Evolutionary conservation across 495 filamentous ascomycete species (phyloP).

Genomic region (Aeminium ludgeri): DNA sequence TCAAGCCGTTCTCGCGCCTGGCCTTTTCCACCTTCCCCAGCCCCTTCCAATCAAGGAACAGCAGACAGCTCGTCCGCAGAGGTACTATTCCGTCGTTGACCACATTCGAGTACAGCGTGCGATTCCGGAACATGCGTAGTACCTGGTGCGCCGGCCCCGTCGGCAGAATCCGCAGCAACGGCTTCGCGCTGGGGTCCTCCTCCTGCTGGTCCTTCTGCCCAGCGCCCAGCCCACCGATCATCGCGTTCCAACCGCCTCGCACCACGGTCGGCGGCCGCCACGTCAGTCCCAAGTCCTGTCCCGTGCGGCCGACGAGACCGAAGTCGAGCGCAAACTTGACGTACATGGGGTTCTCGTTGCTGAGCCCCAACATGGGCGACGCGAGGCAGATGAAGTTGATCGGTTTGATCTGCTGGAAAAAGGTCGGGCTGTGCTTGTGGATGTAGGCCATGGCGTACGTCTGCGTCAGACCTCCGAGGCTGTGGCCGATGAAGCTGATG

Average conservation of each 20-base stretch:
- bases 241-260: conserved; percentile 70
- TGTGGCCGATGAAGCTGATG: conserved; percentile 92
- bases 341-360: conserved; percentile 94
- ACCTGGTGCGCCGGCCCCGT: conserved; percentile 84
- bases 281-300: conserved; percentile 83
- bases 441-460: conserved; percentile 96
- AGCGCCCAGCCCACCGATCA: conserved; percentile 62
- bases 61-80: conserved; percentile 76
- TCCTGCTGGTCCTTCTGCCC: conserved; percentile 42
- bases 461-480: conserved; percentile 78
- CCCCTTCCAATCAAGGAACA: conserved; percentile 96
- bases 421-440: conserved; percentile 81
- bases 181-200: conserved; percentile 64
- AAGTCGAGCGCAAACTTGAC: conserved; percentile 94
- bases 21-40: conserved; percentile 88
- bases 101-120: conserved; percentile 92
- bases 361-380: conserved; percentile 77
- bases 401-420: conserved; percentile 74
- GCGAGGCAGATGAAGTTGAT: conserved; percentile 91
- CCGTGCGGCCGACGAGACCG: conserved; percentile 83
- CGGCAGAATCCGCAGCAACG: conserved; percentile 74
- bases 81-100: conserved; percentile 98
- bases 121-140: conserved; percentile 69
- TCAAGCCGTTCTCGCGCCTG: conserved; percentile 71
- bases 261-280: conserved; percentile 79